Percentiles rank a stretch among this genome's conserved stretches.
Evolutionary conservation across 257 asterid genomes (phyloP).

Genomic region (Paulownia fortunei): DNA sequence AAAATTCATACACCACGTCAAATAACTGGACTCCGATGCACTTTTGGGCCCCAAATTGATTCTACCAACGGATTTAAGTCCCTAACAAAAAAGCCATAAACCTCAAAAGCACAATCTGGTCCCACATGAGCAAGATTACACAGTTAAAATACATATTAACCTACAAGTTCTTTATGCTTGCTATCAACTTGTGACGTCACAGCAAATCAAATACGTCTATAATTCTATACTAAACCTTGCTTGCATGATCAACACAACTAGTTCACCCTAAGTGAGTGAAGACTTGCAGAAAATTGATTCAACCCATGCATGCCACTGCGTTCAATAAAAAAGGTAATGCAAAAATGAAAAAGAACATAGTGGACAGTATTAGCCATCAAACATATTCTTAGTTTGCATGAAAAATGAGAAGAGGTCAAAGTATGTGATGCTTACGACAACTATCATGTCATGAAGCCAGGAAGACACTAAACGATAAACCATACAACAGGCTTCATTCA

Average conservation of each 20-base stretch:
- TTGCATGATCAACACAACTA: background rate
- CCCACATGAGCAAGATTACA: background rate
- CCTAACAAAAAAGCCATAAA: background rate
- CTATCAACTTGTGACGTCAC: background rate
- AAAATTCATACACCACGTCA: conserved; percentile 22
- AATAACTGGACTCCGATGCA: background rate
- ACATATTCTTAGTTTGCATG: background rate
- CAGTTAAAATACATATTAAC: background rate
- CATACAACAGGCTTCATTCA: background rate
- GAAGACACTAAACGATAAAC: background rate
- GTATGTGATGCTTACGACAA: background rate
- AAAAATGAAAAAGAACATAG: background rate
- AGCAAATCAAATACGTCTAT: background rate
- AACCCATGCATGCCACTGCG: background rate
- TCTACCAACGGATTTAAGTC: background rate
- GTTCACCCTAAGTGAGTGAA: background rate
- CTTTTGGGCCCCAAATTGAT: background rate
- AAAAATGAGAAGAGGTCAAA: background rate
- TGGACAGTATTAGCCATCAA: background rate
- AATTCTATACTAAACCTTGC: background rate
- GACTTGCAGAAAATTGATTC: background rate
- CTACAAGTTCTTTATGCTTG: background rate
- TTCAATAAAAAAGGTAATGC: background rate
- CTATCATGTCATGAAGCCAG: background rate
- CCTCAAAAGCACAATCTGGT: background rate